These are phyloP conservation scores for Boletus huronensis DNA, from an alignment of 768 basidiomycete species.

Conservation along the genomic window DNA sequence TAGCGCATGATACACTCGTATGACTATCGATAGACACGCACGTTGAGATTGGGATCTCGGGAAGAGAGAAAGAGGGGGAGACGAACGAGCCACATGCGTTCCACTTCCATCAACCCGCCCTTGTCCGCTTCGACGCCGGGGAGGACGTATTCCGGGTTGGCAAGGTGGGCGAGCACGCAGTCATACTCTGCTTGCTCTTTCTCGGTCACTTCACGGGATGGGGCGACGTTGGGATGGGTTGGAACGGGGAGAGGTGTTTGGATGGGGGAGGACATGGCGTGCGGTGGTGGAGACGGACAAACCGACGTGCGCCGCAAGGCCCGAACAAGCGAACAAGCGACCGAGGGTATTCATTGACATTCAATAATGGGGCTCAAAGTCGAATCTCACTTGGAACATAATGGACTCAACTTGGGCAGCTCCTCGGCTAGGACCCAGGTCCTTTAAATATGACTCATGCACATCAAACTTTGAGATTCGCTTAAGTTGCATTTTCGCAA, in stretches of 20 bases:
- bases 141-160: slow-evolving; percentile 46
- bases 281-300: not conserved
- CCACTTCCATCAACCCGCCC: slow-evolving; percentile 53
- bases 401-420: too few relatives aligned
- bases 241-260: slow-evolving; percentile 26
- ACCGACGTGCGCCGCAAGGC: not conserved
- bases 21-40: slow-evolving; percentile 30
- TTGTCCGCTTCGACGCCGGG: slow-evolving; percentile 43
- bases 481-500: too few relatives aligned
- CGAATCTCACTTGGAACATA: too few relatives aligned
- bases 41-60: not conserved
- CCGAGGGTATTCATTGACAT: too few relatives aligned
- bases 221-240: slow-evolving; percentile 26
- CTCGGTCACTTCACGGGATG: slow-evolving; percentile 38
- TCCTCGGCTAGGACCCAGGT: too few relatives aligned
- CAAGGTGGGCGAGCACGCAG: slow-evolving; percentile 58
- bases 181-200: slow-evolving; percentile 48
- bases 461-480: too few relatives aligned
- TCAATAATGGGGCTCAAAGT: too few relatives aligned
- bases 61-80: not conserved
- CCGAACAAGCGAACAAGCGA: not conserved
- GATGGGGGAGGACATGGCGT: slow-evolving; percentile 11
- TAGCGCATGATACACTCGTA: slow-evolving; percentile 76
- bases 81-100: slow-evolving; percentile 75
- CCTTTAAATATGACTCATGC: too few relatives aligned